Evolutionary conservation across 2,329 filamentous ascomycete genomes (phyloP), one percentile per base, ranked within the genome.

Genomic region (Pseudocercospora crystallina): DNA sequence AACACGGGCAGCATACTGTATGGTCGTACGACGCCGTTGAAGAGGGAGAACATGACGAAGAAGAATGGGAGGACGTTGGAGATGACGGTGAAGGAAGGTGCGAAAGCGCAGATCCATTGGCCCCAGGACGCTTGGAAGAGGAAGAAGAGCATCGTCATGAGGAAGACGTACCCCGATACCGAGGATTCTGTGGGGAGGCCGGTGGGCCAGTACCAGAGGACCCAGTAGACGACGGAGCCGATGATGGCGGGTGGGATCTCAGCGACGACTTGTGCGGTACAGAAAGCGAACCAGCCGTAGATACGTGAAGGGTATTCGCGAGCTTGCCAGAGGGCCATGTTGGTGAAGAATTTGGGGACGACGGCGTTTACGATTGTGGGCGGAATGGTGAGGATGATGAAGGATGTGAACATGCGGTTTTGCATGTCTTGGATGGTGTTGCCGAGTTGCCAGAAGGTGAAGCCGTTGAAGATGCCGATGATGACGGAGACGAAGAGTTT

Each of bases 31-130:
- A 91, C 83, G 58, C 88, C 88, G 72, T 89, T 90, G 77, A 91
- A 90, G 17, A 89, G 70, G 35, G 78, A 79, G 62, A 88, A 85
- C 75, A 89, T 84, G 67, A 90, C 83, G 72, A 91, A 87, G 78
- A 91, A 89, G 74, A 91, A 90, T 1, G 87, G 87, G 5, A 90
- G 74, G 15, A 85, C 71, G 63, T 91, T 90, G 37, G 82, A 83
- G 58, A 91, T 89, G 56, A 90, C 86, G 0, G 86, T 89, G 71
- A 90, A 90, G 35, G 78, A 84, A 0, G 88, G 87, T 0, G 88
- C 86, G 68, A 90, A 90, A 0, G 89, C 88, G 56, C 84, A 87
- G 60, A 94, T 89, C 87, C 87, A 92, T 66, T 90, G 88, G 14
- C 86, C 89, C 87, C 85, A 91, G 59, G 77, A 83, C 30, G 79